Evolutionary conservation across 2,329 filamentous ascomycete genomes (phyloP).

Genomic region (Ceratocystis papillata): DNA sequence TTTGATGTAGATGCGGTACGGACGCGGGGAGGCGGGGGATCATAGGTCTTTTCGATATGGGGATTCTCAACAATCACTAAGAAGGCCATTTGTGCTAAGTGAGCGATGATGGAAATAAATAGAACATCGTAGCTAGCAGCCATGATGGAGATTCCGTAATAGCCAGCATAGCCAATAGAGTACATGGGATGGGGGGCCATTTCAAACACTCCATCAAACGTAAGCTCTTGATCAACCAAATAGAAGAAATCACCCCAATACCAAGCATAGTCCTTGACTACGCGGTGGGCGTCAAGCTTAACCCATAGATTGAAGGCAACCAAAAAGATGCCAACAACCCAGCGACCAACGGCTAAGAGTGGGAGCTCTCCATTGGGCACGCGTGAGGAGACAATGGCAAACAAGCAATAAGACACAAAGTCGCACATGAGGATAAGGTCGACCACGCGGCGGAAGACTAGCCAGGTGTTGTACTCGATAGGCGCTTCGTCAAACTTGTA

Average conservation of each 20-base stretch:
- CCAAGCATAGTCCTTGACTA: conserved; percentile 98
- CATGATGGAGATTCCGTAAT: conserved; percentile 97
- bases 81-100: conserved; percentile 90
- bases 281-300: conserved; percentile 91
- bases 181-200: conserved; percentile 99
- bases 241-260: conserved; percentile 99
- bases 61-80: conserved; percentile 87
- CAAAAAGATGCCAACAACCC: conserved; percentile 64
- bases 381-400: conserved; percentile 77
- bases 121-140: conserved; percentile 95
- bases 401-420: conserved; percentile 92
- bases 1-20: conserved; percentile 33
- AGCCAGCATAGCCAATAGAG: conserved; percentile 93
- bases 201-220: conserved; percentile 97
- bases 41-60: conserved; percentile 97
- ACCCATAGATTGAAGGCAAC: conserved; percentile 97
- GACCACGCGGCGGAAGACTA: conserved; percentile 88
- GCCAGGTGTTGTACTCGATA: conserved; percentile 98
- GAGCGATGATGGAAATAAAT: conserved; percentile 90
- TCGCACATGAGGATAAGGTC: conserved; percentile 98
- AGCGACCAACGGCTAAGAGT: conserved; percentile 60
- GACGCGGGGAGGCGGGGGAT: conserved; percentile 68
- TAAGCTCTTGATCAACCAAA: conserved; percentile 92
- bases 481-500: conserved; percentile 90
- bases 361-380: conserved; percentile 61